Conservation (phyloP, 2,329 filamentous ascomycete species). For the Talaromyces sp. region DNA sequence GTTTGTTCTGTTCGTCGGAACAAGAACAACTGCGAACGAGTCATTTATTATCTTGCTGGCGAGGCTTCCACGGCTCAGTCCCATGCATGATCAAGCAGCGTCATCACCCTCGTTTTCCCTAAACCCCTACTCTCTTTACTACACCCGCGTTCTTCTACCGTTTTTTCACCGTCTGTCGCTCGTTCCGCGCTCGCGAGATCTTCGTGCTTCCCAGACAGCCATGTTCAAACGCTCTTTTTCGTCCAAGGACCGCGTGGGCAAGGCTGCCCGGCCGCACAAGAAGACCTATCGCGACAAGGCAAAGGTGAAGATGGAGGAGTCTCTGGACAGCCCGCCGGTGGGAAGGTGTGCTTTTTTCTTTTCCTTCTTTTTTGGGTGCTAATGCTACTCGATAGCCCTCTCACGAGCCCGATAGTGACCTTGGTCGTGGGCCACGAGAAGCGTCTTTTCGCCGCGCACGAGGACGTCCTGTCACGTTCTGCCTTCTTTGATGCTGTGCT, state of each 20-base stretch:
- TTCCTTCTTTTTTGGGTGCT: not conserved
- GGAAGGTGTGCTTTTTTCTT: conserved; percentile 37
- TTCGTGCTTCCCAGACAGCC: conserved; percentile 27
- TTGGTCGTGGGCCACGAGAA: conserved; percentile 77
- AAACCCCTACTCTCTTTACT: conserved; percentile 36
- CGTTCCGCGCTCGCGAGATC: conserved; percentile 42
- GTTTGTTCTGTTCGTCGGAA: conserved; percentile 16
- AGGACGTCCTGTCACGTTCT: conserved; percentile 82
- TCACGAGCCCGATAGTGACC: conserved; percentile 74
- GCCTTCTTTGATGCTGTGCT: conserved; percentile 74
- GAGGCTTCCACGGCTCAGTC: conserved; percentile 47
- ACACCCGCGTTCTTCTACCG: conserved; percentile 26
- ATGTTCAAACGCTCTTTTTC: conserved; percentile 95
- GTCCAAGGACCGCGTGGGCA: conserved; percentile 80
- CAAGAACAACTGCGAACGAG: conserved; percentile 1
- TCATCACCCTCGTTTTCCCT: conserved; percentile 24
- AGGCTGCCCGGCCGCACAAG: conserved; percentile 72
- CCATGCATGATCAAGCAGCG: conserved; percentile 47
- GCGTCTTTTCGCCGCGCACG: conserved; percentile 89
- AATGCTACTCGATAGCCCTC: conserved; percentile 33
- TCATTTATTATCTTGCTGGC: conserved; percentile 23
- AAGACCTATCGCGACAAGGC: conserved; percentile 71
- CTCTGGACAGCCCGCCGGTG: conserved; percentile 58
- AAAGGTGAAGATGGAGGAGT: conserved; percentile 85
- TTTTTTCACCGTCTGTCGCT: conserved; percentile 21